These are phyloP conservation scores for Xylariales sp. DNA, from an alignment of 2,329 filamentous ascomycete species.

Conservation along the genomic window DNA sequence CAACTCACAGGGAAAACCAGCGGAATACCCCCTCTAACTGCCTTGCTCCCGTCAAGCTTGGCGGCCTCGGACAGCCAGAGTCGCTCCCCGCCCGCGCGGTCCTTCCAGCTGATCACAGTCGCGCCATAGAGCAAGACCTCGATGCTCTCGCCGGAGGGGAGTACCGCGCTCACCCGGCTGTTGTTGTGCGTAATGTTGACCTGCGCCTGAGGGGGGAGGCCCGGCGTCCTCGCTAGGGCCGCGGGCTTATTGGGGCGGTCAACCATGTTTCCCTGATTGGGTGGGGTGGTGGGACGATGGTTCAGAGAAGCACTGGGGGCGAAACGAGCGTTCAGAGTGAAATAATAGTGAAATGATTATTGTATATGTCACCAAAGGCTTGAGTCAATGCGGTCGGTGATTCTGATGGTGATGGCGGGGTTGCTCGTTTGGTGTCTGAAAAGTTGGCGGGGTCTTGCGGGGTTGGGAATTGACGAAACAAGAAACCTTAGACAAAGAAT, in stretches of 20 bases:
- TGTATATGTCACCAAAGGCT: no score
- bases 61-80: conserved; percentile 80
- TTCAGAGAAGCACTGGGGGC: no score
- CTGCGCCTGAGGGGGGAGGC: conserved; percentile 67
- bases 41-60: conserved; percentile 78
- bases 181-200: conserved; percentile 70
- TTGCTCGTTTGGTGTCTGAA: no score
- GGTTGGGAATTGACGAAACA: no score
- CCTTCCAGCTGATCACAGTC: conserved; percentile 91
- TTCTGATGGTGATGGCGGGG: no score
- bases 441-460: no score
- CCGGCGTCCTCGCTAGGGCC: conserved; percentile 69
- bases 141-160: conserved; percentile 83
- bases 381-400: no score
- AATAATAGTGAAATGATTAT: no score
- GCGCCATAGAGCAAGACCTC: conserved; percentile 87
- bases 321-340: no score
- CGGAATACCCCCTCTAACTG: conserved; percentile 87
- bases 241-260: conserved; percentile 82
- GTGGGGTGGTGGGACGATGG: background rate
- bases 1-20: conserved; percentile 81
- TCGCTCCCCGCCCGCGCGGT: conserved; percentile 71
- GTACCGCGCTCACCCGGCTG: conserved; percentile 68
- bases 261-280: conserved; percentile 48
- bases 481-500: no score